phyloP scores from a whole-genome alignment of 495 filamentous ascomycete genomes.

The Bryoglossum gracile region DNA sequence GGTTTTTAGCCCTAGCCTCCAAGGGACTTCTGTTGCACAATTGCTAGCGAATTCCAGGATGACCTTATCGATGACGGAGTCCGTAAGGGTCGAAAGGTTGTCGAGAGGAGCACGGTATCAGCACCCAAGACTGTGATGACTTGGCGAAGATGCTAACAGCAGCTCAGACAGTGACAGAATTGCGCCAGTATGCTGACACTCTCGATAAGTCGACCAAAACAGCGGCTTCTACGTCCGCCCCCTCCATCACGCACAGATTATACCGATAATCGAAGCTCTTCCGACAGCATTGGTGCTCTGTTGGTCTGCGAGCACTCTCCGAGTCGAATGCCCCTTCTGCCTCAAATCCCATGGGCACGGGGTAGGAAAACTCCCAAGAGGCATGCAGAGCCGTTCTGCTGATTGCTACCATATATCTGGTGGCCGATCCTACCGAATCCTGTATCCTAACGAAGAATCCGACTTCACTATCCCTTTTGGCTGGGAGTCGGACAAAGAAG shows the following conservation, averaged over 20 bases:
- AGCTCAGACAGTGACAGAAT: slow-evolving; percentile 4
- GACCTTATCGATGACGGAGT: slow-evolving; percentile 10
- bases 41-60: slow-evolving; percentile 13
- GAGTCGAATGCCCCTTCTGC: slow-evolving; percentile 8
- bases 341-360: slow-evolving; percentile 7
- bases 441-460: background rate
- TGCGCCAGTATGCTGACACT: no score
- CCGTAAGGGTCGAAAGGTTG: slow-evolving; percentile 4
- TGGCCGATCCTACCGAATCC: background rate
- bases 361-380: slow-evolving; percentile 5
- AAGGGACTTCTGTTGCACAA: slow-evolving; percentile 7
- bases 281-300: slow-evolving; percentile 9
- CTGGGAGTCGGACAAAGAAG: slow-evolving; percentile 1
- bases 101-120: slow-evolving; percentile 12
- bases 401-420: slow-evolving; percentile 1
- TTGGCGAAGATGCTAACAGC: slow-evolving; percentile 1
- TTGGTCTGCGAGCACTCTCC: slow-evolving; percentile 12
- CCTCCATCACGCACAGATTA: background rate
- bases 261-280: slow-evolving; percentile 2
- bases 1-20: slow-evolving; percentile 11
- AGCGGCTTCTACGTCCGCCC: background rate
- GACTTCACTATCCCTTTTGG: background rate
- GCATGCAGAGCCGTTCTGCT: slow-evolving; percentile 1
- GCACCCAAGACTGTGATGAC: slow-evolving; percentile 10
- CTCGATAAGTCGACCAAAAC: background rate